Conservation (phyloP, 768 basidiomycete species). For the Russula dissimulans region DNA sequence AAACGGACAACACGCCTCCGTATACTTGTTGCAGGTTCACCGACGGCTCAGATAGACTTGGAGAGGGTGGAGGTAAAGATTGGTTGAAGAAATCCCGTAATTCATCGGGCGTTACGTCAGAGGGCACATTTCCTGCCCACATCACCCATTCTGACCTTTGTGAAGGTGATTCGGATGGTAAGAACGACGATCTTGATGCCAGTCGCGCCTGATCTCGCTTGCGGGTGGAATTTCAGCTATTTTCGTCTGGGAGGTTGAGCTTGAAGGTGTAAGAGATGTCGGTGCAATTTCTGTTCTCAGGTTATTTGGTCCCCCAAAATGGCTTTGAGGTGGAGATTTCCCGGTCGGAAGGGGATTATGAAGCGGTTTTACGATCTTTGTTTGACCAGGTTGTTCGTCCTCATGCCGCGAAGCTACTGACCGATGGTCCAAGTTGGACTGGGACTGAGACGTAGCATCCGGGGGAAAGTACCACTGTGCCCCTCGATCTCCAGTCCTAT, state of each 20-base stretch:
- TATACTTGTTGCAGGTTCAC: conserved; percentile 15
- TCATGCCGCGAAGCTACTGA: not conserved
- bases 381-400: conserved; percentile 1
- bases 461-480: conserved; percentile 44
- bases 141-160: conserved; percentile 88
- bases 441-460: conserved; percentile 24
- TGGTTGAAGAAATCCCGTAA: conserved; percentile 75
- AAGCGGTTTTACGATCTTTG: not conserved
- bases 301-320: not conserved
- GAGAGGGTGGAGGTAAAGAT: conserved; percentile 17
- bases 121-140: conserved; percentile 93
- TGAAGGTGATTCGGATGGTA: conserved; percentile 67
- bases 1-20: conserved; percentile 72
- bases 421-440: conserved; percentile 28
- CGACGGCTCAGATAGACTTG: conserved; percentile 2
- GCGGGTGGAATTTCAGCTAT: not conserved
- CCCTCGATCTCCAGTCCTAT: conserved; percentile 36
- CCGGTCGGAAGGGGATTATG: not conserved
- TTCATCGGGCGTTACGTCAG: conserved; percentile 75
- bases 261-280: not conserved
- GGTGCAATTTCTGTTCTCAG: not conserved
- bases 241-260: not conserved
- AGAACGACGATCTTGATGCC: conserved; percentile 33
- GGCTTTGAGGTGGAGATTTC: not conserved
- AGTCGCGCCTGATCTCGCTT: not conserved